Percentiles rank a stretch among this genome's conserved stretches.
Conservation (phyloP, 768 basidiomycete genomes). For the Kwoniella newhampshirensis region DNA sequence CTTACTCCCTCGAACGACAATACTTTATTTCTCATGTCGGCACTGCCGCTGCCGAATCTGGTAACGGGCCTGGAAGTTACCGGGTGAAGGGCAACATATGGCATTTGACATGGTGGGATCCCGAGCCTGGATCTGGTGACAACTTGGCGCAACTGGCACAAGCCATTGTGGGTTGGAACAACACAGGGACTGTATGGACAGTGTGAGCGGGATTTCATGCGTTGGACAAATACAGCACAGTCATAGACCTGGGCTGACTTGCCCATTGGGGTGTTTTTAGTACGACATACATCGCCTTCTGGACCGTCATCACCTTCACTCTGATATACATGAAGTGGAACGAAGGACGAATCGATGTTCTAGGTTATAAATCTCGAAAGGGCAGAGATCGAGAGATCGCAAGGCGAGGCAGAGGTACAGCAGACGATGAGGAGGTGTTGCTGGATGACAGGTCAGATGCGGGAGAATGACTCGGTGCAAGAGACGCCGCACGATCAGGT, state of each 20-base stretch:
- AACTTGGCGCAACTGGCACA: constrained; percentile 61
- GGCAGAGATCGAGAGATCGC: constrained; percentile 20
- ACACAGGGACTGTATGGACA: constrained; percentile 62
- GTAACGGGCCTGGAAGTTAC: constrained; percentile 74
- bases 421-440: constrained; percentile 18
- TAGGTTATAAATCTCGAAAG: constrained; percentile 25
- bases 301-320: constrained; percentile 70
- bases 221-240: too few relatives aligned
- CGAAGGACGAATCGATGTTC: constrained; percentile 48
- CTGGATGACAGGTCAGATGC: constrained; percentile 20
- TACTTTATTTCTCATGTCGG: constrained; percentile 67
- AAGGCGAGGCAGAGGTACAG: constrained; percentile 8
- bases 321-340: constrained; percentile 59
- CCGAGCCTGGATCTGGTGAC: constrained; percentile 24
- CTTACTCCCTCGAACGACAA: constrained; percentile 68
- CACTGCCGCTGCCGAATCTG: constrained; percentile 58
- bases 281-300: constrained; percentile 81
- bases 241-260: background rate
- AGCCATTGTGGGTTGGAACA: constrained; percentile 80
- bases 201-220: too few relatives aligned
- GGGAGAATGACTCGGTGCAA: constrained; percentile 4
- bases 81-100: constrained; percentile 75
- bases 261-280: constrained; percentile 55
- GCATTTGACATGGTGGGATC: constrained; percentile 60
- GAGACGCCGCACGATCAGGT: background rate